Percentiles rank a stretch among this genome's conserved stretches.
phyloP scores from a whole-genome alignment of 371 early-diverging fungal species.

The Apophysomyces variabilis region DNA sequence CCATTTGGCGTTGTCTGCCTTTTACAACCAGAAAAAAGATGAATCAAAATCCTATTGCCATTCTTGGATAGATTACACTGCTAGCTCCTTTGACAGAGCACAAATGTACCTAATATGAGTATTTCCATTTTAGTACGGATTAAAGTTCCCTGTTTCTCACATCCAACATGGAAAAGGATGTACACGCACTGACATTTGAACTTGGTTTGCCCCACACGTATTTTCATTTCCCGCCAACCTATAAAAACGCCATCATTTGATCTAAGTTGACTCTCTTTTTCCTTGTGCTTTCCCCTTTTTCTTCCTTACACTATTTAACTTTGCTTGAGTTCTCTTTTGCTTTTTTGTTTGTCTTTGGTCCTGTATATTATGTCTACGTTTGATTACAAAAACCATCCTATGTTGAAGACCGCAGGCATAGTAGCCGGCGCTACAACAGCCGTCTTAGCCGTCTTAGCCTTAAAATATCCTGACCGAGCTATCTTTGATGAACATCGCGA shows the following conservation, averaged over 20 bases:
- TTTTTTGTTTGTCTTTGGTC: background rate
- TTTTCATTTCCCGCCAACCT: too few species aligned
- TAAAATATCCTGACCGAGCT: slow-evolving; percentile 42
- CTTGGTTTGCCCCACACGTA: too few species aligned
- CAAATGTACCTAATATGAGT: background rate
- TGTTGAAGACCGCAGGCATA: slow-evolving; percentile 5
- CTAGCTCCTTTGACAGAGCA: background rate
- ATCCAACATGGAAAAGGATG: background rate
- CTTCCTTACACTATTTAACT: background rate
- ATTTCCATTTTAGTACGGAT: background rate
- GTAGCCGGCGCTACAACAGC: slow-evolving; percentile 19
- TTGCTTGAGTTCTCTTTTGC: background rate
- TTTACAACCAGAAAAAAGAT: background rate
- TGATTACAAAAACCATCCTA: slow-evolving; percentile 1
- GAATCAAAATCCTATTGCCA: background rate
- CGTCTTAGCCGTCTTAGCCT: slow-evolving; percentile 19
- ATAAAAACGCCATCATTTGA: too few species aligned
- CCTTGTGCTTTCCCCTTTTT: too few species aligned
- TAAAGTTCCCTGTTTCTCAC: background rate
- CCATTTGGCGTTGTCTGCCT: background rate
- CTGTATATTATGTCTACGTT: background rate
- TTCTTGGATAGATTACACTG: background rate
- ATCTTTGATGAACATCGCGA: slow-evolving; percentile 41
- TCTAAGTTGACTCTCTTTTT: too few species aligned
- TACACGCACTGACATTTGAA: too few species aligned